Evolutionary conservation across 371 early-diverging fungal genomes (phyloP), one percentile per base, ranked within the genome.

Genomic region (Mortierella sp.): DNA sequence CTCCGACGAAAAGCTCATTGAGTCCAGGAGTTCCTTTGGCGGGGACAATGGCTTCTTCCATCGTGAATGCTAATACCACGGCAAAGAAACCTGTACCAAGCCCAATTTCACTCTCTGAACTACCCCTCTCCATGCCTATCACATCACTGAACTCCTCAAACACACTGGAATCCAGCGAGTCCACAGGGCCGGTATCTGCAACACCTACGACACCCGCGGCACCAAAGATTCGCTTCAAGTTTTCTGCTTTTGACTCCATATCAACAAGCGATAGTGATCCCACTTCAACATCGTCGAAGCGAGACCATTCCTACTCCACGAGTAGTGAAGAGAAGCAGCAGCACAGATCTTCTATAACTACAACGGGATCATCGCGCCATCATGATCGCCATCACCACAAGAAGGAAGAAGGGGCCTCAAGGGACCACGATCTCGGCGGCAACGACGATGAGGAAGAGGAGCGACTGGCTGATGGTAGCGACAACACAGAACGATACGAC

Each of bases 201-300:
- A 21, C 50, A 21, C 60, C 79, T 2, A 53, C 64, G 4, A 55
- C 75, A 43, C 47, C 69, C 4, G 59, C 67, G 15, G 70, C 80
- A 14, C 80, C 80, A 45, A 79, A 79, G 61, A 79, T 79, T 57
- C 60, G 80, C 16, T 73, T 79, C 67, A 79, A 79, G 25, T 79
- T 79, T 43, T 79, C 80, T 3, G 70, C 77, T 3, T 43, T 77
- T 43, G 75, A 74, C 11, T 65, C 75, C 4, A 64, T 70, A 14
- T 64, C 72, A 4, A 62, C 62, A 4, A 30, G 64, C 7, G 60
- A 53, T 19, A 71, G 60, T 0, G 64, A 70, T 56, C 66, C 65
- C 23, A 68, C 63, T 7, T 29, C 51, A 5, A 7, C 66, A 14
- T 16, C 64, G 21, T 61, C 68, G 23, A 77, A 77, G 58, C 72